Evolutionary conservation across 495 filamentous ascomycete species (phyloP), one percentile per base, ranked within the genome.

Genomic region (Rostrohypoxylon terebratum): DNA sequence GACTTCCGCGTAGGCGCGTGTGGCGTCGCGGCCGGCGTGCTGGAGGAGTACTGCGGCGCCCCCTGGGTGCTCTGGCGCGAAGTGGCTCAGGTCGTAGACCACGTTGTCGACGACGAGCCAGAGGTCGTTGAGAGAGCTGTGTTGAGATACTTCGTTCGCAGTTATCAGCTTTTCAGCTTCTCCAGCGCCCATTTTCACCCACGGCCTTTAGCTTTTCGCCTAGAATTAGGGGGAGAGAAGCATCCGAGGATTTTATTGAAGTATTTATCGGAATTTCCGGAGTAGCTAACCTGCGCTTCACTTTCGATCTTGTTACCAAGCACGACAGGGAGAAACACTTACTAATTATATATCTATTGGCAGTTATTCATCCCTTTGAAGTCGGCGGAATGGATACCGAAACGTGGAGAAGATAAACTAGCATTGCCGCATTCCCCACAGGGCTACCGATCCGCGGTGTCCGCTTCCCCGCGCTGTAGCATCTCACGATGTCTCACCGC

Each of bases 61-160:
- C 1, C 90, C 90, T 3, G 90, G 90, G 70, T 93, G 90, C 45
- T 88, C 83, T 1, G 83, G 82, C 1, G 87, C 78, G 63, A 92
- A 92, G 16, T 88, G 84, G 7, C 85, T 90, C 54, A 96, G 84
- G 76, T 96, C 90, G 84, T 93, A 96, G 10, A 95, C 92, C 21
- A 85, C 81, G 53, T 87, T 87, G 72, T 93, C 87, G 3, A 96
- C 84, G 33, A 92, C 87, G 25, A 95, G 87, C 92, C 92, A 96
- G 75, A 92, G 91, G 78, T 92, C 89, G 16, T 86, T 81, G 0
- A 86, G 78, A 0, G 85, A 87, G 59, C 85, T 87, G 75, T 94
- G 92, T 61, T 83, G 79, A 1, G 87, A 83, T 51, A 94, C 71
- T 54, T 83, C 78, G 16, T 62, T 54, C 40, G 68, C 50, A 16